Conservation (phyloP, 768 basidiomycete species). For the Phlegmacium glaucopus region DNA sequence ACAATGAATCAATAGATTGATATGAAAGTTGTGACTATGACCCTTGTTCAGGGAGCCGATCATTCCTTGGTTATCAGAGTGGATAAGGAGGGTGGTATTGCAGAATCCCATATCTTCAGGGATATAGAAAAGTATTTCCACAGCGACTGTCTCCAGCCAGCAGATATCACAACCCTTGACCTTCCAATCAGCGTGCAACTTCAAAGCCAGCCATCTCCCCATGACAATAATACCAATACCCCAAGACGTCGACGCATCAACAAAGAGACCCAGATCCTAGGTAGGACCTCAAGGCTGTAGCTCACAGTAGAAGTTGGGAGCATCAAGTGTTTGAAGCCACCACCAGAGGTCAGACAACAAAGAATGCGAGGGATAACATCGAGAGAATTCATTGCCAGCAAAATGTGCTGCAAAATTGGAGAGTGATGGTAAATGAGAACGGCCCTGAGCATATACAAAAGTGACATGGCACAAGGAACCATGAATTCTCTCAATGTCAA, state of each 20-base stretch:
- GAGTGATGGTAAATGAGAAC: constrained; percentile 16
- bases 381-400: constrained; percentile 8
- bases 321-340: constrained; percentile 18
- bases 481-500: constrained; percentile 20
- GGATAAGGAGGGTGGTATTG: constrained; percentile 16
- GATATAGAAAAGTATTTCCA: constrained; percentile 14
- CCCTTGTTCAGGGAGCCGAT: constrained; percentile 28
- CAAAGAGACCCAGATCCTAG: constrained; percentile 18
- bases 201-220: neutral
- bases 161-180: constrained; percentile 12
- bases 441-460: constrained; percentile 21
- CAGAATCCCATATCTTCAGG: constrained; percentile 6
- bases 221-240: constrained; percentile 13
- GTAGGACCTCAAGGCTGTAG: constrained; percentile 6
- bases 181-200: constrained; percentile 7
- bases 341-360: constrained; percentile 20
- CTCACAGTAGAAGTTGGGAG: constrained; percentile 1
- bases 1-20: constrained; percentile 17
- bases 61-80: constrained; percentile 26
- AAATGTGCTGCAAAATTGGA: constrained; percentile 18
- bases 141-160: constrained; percentile 17
- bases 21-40: constrained; percentile 20
- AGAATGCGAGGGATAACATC: constrained; percentile 8
- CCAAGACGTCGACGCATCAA: constrained; percentile 22
- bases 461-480: constrained; percentile 28